Conservation (phyloP, 495 filamentous ascomycete species). For the Penicillium dipodomyicola region DNA sequence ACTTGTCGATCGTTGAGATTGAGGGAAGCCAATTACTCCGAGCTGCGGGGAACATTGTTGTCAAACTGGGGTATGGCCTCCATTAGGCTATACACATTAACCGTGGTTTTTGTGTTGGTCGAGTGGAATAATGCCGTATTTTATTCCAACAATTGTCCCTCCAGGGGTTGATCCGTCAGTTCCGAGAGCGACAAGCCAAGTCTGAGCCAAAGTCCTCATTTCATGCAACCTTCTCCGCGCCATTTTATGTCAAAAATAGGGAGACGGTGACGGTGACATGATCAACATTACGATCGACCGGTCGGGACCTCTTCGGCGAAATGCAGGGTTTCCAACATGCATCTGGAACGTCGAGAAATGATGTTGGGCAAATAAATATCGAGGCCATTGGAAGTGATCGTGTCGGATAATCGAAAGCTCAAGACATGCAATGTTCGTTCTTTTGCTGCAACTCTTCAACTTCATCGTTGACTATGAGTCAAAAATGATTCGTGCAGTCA, state of each 20-base stretch:
- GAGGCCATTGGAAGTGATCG: neutral
- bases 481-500: neutral
- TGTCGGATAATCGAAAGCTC: neutral
- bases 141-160: too few species aligned
- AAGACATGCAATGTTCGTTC: neutral
- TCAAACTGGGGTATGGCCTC: too few species aligned
- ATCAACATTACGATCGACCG: neutral
- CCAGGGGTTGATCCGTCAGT: slow-evolving; percentile 18
- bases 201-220: neutral
- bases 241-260: neutral
- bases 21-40: slow-evolving; percentile 13
- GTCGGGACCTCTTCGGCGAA: neutral
- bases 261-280: neutral
- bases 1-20: slow-evolving; percentile 20
- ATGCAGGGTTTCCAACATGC: neutral
- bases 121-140: too few species aligned
- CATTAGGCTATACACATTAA: too few species aligned
- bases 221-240: slow-evolving; percentile 11
- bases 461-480: neutral
- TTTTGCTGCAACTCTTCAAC: neutral
- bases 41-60: slow-evolving; percentile 25
- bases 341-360: neutral
- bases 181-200: neutral
- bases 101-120: too few species aligned
- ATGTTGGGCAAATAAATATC: neutral